These are phyloP conservation scores for Athelia psychrophila DNA, from an alignment of 1,284 basidiomycete genomes.

Conservation along the genomic window DNA sequence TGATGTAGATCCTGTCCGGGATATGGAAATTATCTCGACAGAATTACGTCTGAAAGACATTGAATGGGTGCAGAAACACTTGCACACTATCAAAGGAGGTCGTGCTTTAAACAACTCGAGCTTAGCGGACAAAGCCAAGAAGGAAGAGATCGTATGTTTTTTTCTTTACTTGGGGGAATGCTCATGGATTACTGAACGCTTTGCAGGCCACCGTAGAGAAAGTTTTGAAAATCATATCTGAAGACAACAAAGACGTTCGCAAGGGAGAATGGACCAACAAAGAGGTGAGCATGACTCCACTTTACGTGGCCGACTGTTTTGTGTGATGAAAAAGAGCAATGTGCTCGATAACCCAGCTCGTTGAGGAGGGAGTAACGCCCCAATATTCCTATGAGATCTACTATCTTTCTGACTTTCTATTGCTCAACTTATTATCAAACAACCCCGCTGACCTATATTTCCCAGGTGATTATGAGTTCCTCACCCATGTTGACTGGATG, in stretches of 20 bases:
- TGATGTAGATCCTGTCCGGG: conserved; percentile 92
- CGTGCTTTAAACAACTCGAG: conserved; percentile 74
- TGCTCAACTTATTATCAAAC: conserved; percentile 7
- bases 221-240: conserved; percentile 76
- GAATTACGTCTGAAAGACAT: conserved; percentile 97
- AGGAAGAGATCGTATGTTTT: conserved; percentile 87
- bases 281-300: conserved; percentile 69
- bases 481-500: conserved; percentile 39
- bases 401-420: conserved; percentile 42
- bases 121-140: conserved; percentile 93
- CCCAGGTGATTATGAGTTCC: conserved; percentile 8
- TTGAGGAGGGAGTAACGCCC: conserved; percentile 77
- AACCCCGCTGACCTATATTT: conserved; percentile 11
- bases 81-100: conserved; percentile 80
- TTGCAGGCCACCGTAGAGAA: conserved; percentile 81
- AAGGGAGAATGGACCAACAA: conserved; percentile 96
- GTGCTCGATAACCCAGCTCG: conserved; percentile 80
- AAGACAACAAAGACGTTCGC: conserved; percentile 89
- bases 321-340: conserved; percentile 79
- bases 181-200: conserved; percentile 15
- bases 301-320: conserved; percentile 7
- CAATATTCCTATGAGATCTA: conserved; percentile 61
- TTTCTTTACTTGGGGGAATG: conserved; percentile 4
- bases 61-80: conserved; percentile 95
- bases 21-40: conserved; percentile 98